These are phyloP conservation scores for Yarrowia alimentaria DNA, from an alignment of 805 yeast genomes.

Conservation along the genomic window DNA sequence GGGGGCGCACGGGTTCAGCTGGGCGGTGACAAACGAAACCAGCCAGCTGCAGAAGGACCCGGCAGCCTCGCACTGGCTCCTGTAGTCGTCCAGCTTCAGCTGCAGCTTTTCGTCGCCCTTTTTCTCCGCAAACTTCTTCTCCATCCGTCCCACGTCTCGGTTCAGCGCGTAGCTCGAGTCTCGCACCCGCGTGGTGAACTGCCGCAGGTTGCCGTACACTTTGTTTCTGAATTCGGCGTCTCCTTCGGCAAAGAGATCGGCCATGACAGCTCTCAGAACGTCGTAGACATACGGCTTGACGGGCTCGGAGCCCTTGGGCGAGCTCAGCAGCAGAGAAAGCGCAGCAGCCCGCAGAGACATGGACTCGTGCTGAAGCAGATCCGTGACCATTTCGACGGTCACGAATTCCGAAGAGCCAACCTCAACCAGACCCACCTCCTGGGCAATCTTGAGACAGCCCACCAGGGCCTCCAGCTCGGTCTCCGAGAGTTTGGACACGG, in stretches of 20 bases:
- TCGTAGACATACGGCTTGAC: conserved; percentile 49
- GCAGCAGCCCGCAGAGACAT: conserved; percentile 50
- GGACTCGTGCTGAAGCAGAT: conserved; percentile 49
- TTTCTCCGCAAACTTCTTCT: conserved; percentile 34
- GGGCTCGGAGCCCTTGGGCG: conserved; percentile 60
- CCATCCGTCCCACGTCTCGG: conserved; percentile 50
- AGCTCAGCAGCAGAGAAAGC: conserved; percentile 58
- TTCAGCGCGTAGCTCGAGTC: conserved; percentile 63
- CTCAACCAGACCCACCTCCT: conserved; percentile 50
- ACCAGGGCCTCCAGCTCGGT: conserved; percentile 46
- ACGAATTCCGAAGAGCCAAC: conserved; percentile 46
- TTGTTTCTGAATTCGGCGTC: conserved; percentile 68
- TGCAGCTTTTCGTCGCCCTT: conserved; percentile 1
- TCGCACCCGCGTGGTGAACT: conserved; percentile 61
- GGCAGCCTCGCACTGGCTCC: conserved; percentile 34
- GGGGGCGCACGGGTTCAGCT: conserved; percentile 56
- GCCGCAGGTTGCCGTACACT: conserved; percentile 59
- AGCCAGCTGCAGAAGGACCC: conserved; percentile 46
- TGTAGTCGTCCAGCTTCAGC: conserved; percentile 29
- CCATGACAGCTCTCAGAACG: conserved; percentile 47
- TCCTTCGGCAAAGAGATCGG: conserved; percentile 58
- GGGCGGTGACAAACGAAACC: conserved; percentile 41
- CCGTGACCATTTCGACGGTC: conserved; percentile 37
- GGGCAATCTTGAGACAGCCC: conserved; percentile 62
- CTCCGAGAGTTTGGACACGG: conserved; percentile 28